A percentile compares a stretch with the other conserved stretches of the same genome.
phyloP scores from a whole-genome alignment of 2,329 filamentous ascomycete species.

The Truncatella angustata region DNA sequence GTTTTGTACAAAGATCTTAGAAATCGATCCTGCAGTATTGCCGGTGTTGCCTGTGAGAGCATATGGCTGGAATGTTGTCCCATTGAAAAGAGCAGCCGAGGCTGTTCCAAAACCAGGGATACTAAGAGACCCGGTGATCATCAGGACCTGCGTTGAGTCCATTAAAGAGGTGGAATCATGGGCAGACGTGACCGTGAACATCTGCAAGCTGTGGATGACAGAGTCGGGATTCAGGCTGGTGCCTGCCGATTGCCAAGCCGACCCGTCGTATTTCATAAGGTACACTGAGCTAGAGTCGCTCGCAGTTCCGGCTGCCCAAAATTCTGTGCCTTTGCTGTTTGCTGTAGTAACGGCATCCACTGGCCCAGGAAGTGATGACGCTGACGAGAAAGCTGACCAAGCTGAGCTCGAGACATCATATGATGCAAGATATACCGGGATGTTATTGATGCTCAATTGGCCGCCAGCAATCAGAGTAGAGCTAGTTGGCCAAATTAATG shows the following conservation, averaged over 20 bases:
- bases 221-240: conserved; percentile 64
- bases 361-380: conserved; percentile 71
- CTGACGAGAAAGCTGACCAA: conserved; percentile 65
- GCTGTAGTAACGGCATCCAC: conserved; percentile 74
- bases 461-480: conserved; percentile 75
- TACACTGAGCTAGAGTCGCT: conserved; percentile 65
- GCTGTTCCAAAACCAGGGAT: conserved; percentile 75
- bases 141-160: conserved; percentile 65
- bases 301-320: conserved; percentile 79
- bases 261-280: conserved; percentile 79
- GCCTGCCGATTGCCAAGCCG: conserved; percentile 65
- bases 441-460: conserved; percentile 67
- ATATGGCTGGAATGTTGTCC: conserved; percentile 74
- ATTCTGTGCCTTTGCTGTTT: conserved; percentile 66
- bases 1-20: conserved; percentile 80
- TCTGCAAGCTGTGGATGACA: conserved; percentile 74
- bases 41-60: conserved; percentile 70
- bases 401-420: conserved; percentile 67
- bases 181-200: conserved; percentile 68
- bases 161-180: conserved; percentile 67
- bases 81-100: conserved; percentile 86
- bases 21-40: conserved; percentile 69
- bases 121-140: conserved; percentile 81
- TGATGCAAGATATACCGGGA: conserved; percentile 63
- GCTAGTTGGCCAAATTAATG: conserved; percentile 73